Evolutionary conservation across 192 early-diverging fungal genomes (phyloP).

Genomic region (Chytriomyces hyalinus): DNA sequence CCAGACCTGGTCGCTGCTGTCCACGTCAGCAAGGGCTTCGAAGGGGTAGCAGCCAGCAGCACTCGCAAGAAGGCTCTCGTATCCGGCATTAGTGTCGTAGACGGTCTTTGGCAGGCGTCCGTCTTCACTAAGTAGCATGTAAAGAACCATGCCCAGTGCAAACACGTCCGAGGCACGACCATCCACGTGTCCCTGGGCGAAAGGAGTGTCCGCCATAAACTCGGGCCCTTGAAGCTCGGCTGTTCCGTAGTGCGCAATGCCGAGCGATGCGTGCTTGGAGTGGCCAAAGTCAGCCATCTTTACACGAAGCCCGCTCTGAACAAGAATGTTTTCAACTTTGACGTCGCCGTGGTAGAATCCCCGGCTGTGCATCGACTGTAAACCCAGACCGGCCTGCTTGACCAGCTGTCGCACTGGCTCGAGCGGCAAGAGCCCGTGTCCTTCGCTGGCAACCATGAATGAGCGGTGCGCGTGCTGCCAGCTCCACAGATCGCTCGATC

Average conservation of each 20-base stretch:
- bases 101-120: conserved; percentile 16
- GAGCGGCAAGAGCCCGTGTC: conserved; percentile 10
- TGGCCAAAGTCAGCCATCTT: conserved; percentile 37
- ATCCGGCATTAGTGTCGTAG: not conserved
- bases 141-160: conserved; percentile 37
- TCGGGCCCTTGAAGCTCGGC: conserved; percentile 23
- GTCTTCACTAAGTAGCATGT: conserved; percentile 15
- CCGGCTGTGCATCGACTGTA: conserved; percentile 49
- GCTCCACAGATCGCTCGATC: conserved; percentile 24
- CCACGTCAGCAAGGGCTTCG: not conserved
- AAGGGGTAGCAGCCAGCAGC: not conserved
- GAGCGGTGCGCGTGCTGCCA: conserved; percentile 22
- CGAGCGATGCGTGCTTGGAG: conserved; percentile 8
- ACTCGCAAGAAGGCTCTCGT: not conserved
- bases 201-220: conserved; percentile 16
- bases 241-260: conserved; percentile 29
- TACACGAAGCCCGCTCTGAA: not conserved
- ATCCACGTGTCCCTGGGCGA: not conserved
- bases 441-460: not conserved
- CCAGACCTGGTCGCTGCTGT: not conserved
- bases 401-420: conserved; percentile 42
- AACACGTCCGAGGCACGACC: conserved; percentile 36
- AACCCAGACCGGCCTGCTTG: conserved; percentile 45
- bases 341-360: conserved; percentile 63
- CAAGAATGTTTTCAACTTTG: conserved; percentile 67